Base-by-base conservation (phyloP, 768 basidiomycete species). In the Punctularia strigosozonata region DNA sequence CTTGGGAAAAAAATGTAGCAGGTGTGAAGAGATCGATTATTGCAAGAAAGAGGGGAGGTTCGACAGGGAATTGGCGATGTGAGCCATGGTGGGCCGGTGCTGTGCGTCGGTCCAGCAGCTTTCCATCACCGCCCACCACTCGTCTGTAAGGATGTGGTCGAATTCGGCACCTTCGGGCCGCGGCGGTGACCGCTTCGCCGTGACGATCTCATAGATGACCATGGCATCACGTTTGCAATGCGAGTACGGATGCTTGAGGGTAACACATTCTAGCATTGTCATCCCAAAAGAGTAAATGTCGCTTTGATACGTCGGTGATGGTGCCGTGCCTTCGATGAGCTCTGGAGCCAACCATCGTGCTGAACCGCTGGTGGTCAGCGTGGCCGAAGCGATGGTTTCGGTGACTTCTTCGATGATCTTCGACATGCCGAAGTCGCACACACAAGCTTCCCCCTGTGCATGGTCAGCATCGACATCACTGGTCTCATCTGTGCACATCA, bases 361-460 rank as follows among this genome's bases (percentile, higher is more conserved):
- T 40, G 66, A 66, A 7, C 65, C 63, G 4, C 63, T 62, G 23
- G 36, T 48, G 1, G 72, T 70, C 37, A 77, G 54, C 3, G 65
- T 68, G n/a, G 58, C 50, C 20, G 69, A 65, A 24, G 63, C 62
- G 20, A 59, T 50, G 41, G 54, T 67, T 40, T 72, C 73, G 1
- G 73, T 69, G 21, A 77, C 64, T 31, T 76, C 73, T 42, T 70
- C 69, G 25, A 79, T 65, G 21, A 77, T 59, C 48, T 73, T 75
- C 14, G 77, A 70, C 58, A 78, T 69, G 31, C 76, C 75, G 50
- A 80, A 79, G 46, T 80, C 77, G 43, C 71, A 73, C 12, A 80
- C 70, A 23, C 69, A 61, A 19, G 75, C 68, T 44, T 69, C 58
- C 10, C 64, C 68, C 76, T 77, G 37, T 4, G 25, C 21, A 24